Evolutionary conservation across 306 rosid genomes (phyloP), one percentile per base, ranked within the genome.

Genomic region (Begonia peltatifolia): DNA sequence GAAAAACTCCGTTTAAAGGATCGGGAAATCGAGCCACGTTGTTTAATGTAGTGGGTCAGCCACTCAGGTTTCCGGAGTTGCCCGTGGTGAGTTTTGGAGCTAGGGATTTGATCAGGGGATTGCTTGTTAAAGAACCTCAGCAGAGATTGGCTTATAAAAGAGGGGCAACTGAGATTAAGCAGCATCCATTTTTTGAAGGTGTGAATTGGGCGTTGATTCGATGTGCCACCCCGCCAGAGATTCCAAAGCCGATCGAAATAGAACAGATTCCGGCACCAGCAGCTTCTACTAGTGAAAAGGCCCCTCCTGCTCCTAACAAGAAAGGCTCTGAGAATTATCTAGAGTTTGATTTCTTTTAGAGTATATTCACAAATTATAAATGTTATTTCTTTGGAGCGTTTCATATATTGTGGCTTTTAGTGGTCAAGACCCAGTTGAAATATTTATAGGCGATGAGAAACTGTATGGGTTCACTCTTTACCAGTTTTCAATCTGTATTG

Each of bases 151-250:
- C 97, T 0, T 85, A 82, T 46, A 90, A 85, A 69, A 62, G 97
- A 66, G 97, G 95, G 0, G 97, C 97, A 25, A 85, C 97, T 14
- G 94, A 85, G 79, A 78, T 90, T 42, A 85, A 80, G 74, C 97
- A 90, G 16, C 97, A 85, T 61, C 95, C 94, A 46, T 90, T 90
- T 58, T 85, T 90, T 47, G 97, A 90, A 76, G 95, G 97, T 20
- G 97, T 90, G 53, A 90, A 90, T 73, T 90, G 97, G 97, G 97
- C 97, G 49, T 54, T 90, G 75, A 85, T 90, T 47, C 84, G 95
- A 8, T 90, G 95, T 50, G 97, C 97, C n/a, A 83, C 95, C 57
- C 97, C 97, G 6, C 97, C 97, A 0, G 97, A 90, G 66, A 79
- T 90, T 52, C 97, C 95, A 2, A 90, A 83, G 74, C 66, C 85